A percentile compares a stretch with the other conserved stretches of the same genome.
Evolutionary conservation across 129 eudicot genomes (phyloP).

Genomic region (Helianthus annuus): HanXRQr2.0-SUNRISE NC_035437.2:159004650-159005149

Average conservation of each 20-base stretch:
- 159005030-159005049: neutral
- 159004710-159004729: no score
- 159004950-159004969: constrained; percentile 3
- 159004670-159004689: no score
- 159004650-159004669: no score
- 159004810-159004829: neutral
- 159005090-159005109: constrained; percentile 5
- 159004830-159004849: constrained; percentile 12
- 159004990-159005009: no score
- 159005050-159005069: constrained; percentile 29
- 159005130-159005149: constrained; percentile 27
- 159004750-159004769: no score
- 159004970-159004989: constrained; percentile 7
- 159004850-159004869: constrained; percentile 21
- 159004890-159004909: constrained; percentile 22
- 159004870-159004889: constrained; percentile 26
- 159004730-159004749: no score
- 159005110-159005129: neutral
- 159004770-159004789: no score
- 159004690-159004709: no score
- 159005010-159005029: neutral
- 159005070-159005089: constrained; percentile 14
- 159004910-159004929: constrained; percentile 34
- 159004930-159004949: neutral
- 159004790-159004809: no score